Evolutionary conservation across 2,329 filamentous ascomycete species (phyloP), one percentile per base, ranked within the genome.

Genomic region (Acrocalymma vagum): DNA sequence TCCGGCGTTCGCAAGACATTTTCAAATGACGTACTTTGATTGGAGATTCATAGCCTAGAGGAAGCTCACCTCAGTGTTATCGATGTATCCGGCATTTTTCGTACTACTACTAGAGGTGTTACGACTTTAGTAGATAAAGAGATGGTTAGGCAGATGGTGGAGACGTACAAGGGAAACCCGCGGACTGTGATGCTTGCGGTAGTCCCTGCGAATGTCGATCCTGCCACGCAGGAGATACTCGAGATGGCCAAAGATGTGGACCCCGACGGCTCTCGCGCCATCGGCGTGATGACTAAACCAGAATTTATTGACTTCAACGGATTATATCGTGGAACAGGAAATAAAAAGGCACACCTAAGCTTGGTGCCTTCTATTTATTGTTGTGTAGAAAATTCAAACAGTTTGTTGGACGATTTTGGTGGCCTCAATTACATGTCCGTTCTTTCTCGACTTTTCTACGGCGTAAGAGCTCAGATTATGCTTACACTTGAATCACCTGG

Each of bases 241-340:
- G 71, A 77, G 15, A 76, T 72, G 10, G 73, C 72, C 1, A 65
- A 70, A 16, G 50, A 63, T 26, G 72, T 80, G 25, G 78, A 82
- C 49, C 68, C 65, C 1, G 48, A 64, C 0, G 64, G 68, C 10
- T 46, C 61, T 3, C 72, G 79, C 2, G 82, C 79, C 0, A 58
- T 83, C 1, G 77, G 79, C 0, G 73, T 83, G 35, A 72, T 83
- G 29, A 83, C 79, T 0, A 82, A 81, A 50, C 75, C 77, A 0
- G 78, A 82, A 43, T 52, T 67, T 2, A 58, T 76, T 1, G 52
- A 51, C 1, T n/a, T n/a, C n/a, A n/a, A n/a, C n/a, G n/a, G n/a
- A n/a, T n/a, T n/a, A n/a, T n/a, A n/a, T n/a, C n/a, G n/a, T n/a
- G n/a, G n/a, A n/a, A n/a, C n/a, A n/a, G n/a, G n/a, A n/a, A n/a